Base-by-base conservation (phyloP, 148 eudicot species). In the Bassia scoparia region DNA sequence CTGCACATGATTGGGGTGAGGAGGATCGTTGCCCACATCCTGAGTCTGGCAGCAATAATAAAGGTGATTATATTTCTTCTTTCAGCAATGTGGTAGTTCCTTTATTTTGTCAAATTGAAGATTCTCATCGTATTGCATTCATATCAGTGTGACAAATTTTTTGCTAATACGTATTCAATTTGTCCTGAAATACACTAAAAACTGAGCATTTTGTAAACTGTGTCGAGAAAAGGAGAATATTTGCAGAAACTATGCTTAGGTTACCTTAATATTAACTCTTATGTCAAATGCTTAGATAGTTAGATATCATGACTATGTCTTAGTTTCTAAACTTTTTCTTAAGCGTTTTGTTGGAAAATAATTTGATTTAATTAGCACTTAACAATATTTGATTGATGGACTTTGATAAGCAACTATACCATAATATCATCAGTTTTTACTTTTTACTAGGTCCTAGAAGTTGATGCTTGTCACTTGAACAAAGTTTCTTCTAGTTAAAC, bases 11-110 rank as follows among this genome's bases (percentile, higher is more conserved):
- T 70, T 95, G 99, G 99, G 97, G 90, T 75, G 93, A 88, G 44
- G 98, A 95, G 80, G 90, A 89, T 81, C 90, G 99, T 50, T 95
- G 99, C 77, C 99, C 99, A 37, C 76, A 82, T 68, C 86, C 92
- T 23, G 83, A 78, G 18, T 77, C 85, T 26, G 86, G 80, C n/a
- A 80, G 82, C 72, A 83, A 69, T 68, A 87, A 88, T 80, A 91
- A 95, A 88, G 99, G 97, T 95, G 82, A 41, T 11, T 61, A 21
- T 27, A 44, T 64, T 50, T 60, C 50, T 67, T 60, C 23, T 31
- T 53, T 62, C 27, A 8, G 31, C 14, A 18, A 34, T 61, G n/a
- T 7, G 17, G 10, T 16, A n/a, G 49, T 38, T 38, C 43, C 43
- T 17, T 10, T 64, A 1, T n/a, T 64, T 0, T 11, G 12, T 37